Evolutionary conservation across 805 yeast species (phyloP), one percentile per base, ranked within the genome.

Genomic region (Wickerhamomyces queroliae): DNA sequence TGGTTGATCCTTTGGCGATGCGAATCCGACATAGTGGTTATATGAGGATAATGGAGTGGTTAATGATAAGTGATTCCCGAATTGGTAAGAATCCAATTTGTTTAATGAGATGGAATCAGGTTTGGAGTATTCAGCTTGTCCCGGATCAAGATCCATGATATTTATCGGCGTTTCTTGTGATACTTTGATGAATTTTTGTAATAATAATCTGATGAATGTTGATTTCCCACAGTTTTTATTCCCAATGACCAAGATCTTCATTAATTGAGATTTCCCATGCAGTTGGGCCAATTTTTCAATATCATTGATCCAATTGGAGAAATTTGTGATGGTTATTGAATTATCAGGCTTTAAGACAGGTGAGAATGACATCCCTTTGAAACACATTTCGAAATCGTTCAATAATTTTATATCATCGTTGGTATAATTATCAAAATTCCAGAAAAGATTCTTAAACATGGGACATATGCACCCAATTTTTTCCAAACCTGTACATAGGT

Each of bases 141-240:
- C 96, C 0, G 96, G 95, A 55, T 90, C 98, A 1, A 87, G 55
- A 50, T 90, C 96, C 30, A 90, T 48, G 28, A 79, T 72, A 17
- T 72, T 67, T 3, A 80, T 61, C 0, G 63, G 54, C 0, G 55
- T 41, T 3, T 50, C 47, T 1, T 47, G 33, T 2, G 38, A 28
- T 4, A 57, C 52, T 7, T 52, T 41, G 4, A 75, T 51, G 2
- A 78, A 48, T 18, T 62, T 62, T 48, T 85, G 83, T 5, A 76
- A 40, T 6, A 87, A 55, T 2, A 76, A 44, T 45, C 76, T 72
- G 11, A 78, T 58, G 34, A 84, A 68, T 0, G 95, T 82, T 1
- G 95, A 83, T 53, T 89, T 89, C 1, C 97, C 97, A 1, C 87
- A 72, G 45, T 83, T 83, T 53, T 86, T 88, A 6, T 66, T 67